Evolutionary conservation across 2,329 filamentous ascomycete genomes (phyloP), one percentile per base, ranked within the genome.

Genomic region (Emmonsiellopsis sp.): DNA sequence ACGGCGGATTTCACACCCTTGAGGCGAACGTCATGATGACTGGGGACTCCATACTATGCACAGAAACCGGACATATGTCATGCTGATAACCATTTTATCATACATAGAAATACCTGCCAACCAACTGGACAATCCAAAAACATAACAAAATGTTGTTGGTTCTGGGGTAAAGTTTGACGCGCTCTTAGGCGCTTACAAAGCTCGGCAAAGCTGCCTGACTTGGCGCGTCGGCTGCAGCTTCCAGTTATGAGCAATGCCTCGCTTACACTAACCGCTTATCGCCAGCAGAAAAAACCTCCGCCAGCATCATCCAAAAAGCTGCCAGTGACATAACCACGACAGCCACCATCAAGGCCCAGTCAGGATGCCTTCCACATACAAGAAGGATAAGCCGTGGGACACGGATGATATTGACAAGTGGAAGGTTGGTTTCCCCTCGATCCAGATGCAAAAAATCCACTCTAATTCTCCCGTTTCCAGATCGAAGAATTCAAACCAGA

Each of bases 341-440:
- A 44, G 31, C 41, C n/a, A 37, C 16, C 7, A 8, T 41, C 32
- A 42, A 9, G n/a, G 26, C 16, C 9, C 20, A 16, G 46, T 40
- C 35, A 42, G 63, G 47, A 90, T 95, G 90, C 89, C 90, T 58
- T 93, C 89, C 32, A 95, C 86, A 60, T 83, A 95, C 73, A 87
- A 95, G 58, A 86, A 82, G 61, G 89, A 94, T 2, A 95, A 95
- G 71, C 87, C 89, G 53, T 94, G 91, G 91, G 91, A 96, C 65
- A 95, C 91, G 54, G 91, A 95, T 58, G 93, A 96, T 65, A 89
- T 97, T 59, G 92, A 97, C 74, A 95, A 96, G 71, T 97, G 90
- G 90, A 92, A 90, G 78, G 84, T 85, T 49, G 30, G 63, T 61
- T 37, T 20, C 49, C 20, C 10, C 15, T 47, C 42, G 46, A 40